Evolutionary conservation across 2,329 filamentous ascomycete genomes (phyloP), one percentile per base, ranked within the genome.

Genomic region (Xylaria sp.): DNA sequence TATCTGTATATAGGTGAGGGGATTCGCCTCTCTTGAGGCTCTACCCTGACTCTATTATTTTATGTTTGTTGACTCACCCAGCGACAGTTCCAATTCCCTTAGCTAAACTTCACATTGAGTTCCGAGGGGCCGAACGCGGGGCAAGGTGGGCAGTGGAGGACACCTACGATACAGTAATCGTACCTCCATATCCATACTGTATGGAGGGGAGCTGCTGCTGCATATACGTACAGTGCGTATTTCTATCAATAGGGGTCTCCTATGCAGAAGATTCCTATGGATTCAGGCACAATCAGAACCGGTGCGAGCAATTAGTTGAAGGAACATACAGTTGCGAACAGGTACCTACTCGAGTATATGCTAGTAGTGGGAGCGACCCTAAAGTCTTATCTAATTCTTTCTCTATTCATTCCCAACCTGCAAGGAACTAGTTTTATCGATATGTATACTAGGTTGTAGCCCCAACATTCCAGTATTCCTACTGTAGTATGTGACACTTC

Each of bases 101-200:
- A 46, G 13, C 28, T 48, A 59, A 12, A 34, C 59, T 37, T 65
- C 41, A 37, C 10, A 56, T 39, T 28, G 3, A 54, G 41, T 32
- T 69, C 65, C 69, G 69, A 70, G 18, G 48, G 54, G 44, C 69
- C 61, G 66, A 65, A 56, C 66, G 69, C 65, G 69, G 69, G 69
- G 69, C 62, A 70, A 70, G 20, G 10, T 37, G 34, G 34, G 34
- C 34, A 37, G 34, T 18, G 50, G 63, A 64, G 41, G 48, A 5
- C n/a, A 23, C 1, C 23, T 20, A 50, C 8, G 3, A 2, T 46
- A 70, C 64, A 67, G 60, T 68, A 68, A 68, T 70, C 63, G 9
- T 28, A 37, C 10, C 34, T 1, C 0, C 2, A 0, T 3, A 15
- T 57, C 3, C 6, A 10, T 12, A 70, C 68, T 55, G 50, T 67